Conservation (phyloP, 192 early-diverging fungal species). For the Gonapodya sp. region DNA sequence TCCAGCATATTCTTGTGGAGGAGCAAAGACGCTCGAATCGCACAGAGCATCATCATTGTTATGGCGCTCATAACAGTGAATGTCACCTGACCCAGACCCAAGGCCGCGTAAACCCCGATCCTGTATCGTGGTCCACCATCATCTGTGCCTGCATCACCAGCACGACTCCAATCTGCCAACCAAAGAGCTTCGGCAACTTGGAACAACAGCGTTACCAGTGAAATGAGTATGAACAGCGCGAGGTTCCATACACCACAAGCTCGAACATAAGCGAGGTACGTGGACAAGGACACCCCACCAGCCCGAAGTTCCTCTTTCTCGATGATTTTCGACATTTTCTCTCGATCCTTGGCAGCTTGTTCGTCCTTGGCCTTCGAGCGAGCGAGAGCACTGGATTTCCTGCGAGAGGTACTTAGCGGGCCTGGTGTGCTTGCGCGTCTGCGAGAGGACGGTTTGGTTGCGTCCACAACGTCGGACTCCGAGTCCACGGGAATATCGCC, state of each 20-base stretch:
- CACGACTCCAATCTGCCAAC: neutral
- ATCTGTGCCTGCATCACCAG: neutral
- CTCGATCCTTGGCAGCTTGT: neutral
- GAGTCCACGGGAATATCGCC: neutral
- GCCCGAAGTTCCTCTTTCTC: neutral
- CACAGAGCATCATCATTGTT: neutral
- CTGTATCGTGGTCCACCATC: neutral
- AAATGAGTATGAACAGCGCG: neutral
- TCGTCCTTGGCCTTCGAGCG: neutral
- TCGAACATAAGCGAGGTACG: neutral
- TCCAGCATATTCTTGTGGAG: neutral
- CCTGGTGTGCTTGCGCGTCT: neutral
- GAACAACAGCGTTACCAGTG: neutral
- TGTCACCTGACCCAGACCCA: neutral
- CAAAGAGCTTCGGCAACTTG: neutral
- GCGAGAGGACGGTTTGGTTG: neutral
- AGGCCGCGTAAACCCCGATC: neutral
- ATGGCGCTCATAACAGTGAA: neutral
- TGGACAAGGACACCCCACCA: neutral
- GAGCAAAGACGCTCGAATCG: neutral
- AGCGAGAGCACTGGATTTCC: neutral
- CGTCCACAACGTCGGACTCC: neutral
- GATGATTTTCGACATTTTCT: neutral
- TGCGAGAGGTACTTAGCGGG: neutral
- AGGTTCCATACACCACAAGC: neutral